Conservation (phyloP, 78 protist genomes). For the Tieghemostelium lacteum region DNA sequence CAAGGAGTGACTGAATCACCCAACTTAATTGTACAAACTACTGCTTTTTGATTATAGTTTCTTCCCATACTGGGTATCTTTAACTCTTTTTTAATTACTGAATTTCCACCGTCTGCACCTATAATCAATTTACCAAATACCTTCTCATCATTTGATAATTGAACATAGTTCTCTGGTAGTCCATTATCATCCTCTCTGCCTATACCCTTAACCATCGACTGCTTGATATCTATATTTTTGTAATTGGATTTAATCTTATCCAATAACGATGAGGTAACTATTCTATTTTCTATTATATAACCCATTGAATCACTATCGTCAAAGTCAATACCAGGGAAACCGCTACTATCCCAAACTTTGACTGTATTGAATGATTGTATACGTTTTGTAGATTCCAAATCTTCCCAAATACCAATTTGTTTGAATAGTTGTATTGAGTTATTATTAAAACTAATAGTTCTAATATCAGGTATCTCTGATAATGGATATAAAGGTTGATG, state of each 20-base stretch:
- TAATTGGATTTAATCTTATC: constrained; percentile 10
- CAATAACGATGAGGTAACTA: constrained; percentile 34
- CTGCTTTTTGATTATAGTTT: constrained; percentile 79
- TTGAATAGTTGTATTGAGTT: constrained; percentile 39
- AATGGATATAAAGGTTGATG: constrained; percentile 24
- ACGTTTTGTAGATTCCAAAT: constrained; percentile 29
- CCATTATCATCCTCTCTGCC: no score
- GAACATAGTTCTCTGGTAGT: no score
- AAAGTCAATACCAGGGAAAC: constrained; percentile 49
- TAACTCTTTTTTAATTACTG: constrained; percentile 53
- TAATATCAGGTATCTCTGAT: constrained; percentile 18
- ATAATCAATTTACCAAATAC: constrained; percentile 16
- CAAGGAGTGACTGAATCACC: background rate
- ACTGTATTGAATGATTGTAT: constrained; percentile 34
- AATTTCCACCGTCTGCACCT: constrained; percentile 79
- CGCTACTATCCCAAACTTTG: constrained; percentile 71
- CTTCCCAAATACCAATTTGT: constrained; percentile 42
- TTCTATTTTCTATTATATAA: constrained; percentile 43
- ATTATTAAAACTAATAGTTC: constrained; percentile 58
- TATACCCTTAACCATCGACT: no score
- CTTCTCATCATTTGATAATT: background rate
- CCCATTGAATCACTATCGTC: constrained; percentile 31
- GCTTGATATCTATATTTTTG: background rate
- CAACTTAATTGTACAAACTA: constrained; percentile 70
- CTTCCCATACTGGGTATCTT: constrained; percentile 5